A percentile compares a stretch with the other conserved stretches of the same genome.
phyloP scores from a whole-genome alignment of 306 rosid genomes.

The Glycine soja region DNA sequence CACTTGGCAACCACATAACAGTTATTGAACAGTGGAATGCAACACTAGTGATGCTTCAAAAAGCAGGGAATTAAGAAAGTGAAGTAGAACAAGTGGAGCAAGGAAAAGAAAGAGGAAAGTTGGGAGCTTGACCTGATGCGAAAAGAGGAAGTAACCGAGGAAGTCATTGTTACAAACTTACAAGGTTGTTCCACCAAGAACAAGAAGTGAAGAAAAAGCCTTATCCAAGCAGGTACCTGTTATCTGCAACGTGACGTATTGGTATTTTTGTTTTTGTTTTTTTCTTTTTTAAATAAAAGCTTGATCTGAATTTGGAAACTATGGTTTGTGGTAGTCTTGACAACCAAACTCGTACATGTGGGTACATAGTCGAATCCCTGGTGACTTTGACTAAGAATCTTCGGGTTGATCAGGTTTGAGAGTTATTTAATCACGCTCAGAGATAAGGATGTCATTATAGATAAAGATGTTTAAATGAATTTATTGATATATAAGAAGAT shows the following conservation, averaged over 20 bases:
- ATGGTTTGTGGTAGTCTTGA: not conserved
- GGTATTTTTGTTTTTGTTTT: not conserved
- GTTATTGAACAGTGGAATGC: conserved; percentile 28
- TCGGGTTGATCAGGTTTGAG: no score
- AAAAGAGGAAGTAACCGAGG: conserved; percentile 48
- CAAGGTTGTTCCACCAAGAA: conserved; percentile 4
- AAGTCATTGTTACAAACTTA: conserved; percentile 41
- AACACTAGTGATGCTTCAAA: not conserved
- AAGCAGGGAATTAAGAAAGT: conserved; percentile 2
- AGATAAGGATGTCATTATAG: no score
- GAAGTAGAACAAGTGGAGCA: not conserved
- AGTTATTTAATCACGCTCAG: no score
- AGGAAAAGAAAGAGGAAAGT: not conserved
- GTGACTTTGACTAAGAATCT: no score
- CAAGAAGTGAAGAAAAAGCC: conserved; percentile 19
- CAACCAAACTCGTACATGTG: no score
- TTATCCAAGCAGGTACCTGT: conserved; percentile 40
- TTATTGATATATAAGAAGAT: no score
- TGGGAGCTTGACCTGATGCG: conserved; percentile 40
- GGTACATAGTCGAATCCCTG: no score
- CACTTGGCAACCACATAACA: not conserved
- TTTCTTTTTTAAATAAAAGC: not conserved
- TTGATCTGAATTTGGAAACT: not conserved
- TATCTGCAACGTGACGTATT: conserved; percentile 11
- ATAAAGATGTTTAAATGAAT: no score